Base-by-base conservation (phyloP, 805 yeast genomes). In the Nakazawaea wyomingensis region DNA sequence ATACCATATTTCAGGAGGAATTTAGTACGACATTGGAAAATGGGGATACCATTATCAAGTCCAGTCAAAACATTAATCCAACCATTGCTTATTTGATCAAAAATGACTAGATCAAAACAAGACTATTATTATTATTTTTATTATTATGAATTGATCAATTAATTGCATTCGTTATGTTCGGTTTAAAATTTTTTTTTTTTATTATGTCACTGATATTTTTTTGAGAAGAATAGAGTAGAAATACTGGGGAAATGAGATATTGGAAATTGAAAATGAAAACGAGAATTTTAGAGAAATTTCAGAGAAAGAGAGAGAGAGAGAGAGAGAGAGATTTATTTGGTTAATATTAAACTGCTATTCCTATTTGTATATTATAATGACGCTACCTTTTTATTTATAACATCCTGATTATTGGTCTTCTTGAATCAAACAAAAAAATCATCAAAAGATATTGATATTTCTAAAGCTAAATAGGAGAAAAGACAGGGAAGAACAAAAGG, bases 51-150 rank as follows among this genome's bases (percentile, higher is more conserved):
- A 21, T 34, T 5, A 19, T 33, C 14, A 33, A 34, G 27, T 5
- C 37, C n/a, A 34, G 26, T 22, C 11, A 30, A 3, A 24, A 17
- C 19, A 37, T 37, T 6, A 43, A 43, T 22, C 45, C 37, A 11
- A 36, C 45, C 34, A 24, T 43, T 20, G 21, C 37, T 26, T 43
- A 43, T 33, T 37, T 43, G 29, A 24, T 43, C 27, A 43, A 43
- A 14, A 43, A 43, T 20, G 41, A 37, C 8, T 37, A 13, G 29
- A 20, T n/a, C n/a, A n/a, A n/a, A n/a, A n/a, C n/a, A n/a, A n/a
- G n/a, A n/a, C n/a, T n/a, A 13, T 13, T 13, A 11, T 21, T 14
- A n/a, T 14, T 19, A 7, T 29, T 9, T 16, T 22, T 37, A 10
- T 7, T 22, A 32, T 39, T 39, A 24, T 19, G 2, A 29, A n/a